Evolutionary conservation across 163 green algal genomes (phyloP), one percentile per base, ranked within the genome.

Genomic region (Chlamydomonas reinhardtii): DNA sequence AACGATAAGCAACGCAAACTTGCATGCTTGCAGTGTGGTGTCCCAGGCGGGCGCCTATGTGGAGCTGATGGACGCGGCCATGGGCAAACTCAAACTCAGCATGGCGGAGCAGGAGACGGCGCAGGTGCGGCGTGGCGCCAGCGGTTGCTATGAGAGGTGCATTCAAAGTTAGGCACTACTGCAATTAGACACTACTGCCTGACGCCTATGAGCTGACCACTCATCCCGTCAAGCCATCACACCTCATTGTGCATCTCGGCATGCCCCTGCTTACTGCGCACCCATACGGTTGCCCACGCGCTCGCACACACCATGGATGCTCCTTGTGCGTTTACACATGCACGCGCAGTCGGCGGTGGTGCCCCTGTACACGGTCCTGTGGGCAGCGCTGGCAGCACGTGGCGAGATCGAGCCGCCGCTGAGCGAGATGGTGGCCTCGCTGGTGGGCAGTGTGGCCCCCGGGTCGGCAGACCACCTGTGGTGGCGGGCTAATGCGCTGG

Each of bases 311-410:
- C n/a, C n/a, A n/a, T n/a, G n/a, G n/a, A n/a, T n/a, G n/a, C n/a
- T n/a, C n/a, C n/a, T n/a, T n/a, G n/a, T n/a, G n/a, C n/a, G n/a
- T n/a, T n/a, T n/a, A 56, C 48, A 17, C 14, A 48, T 8, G 39
- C 39, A 5, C 37, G 3, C 52, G 0, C 76, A 84, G 76, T 74
- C 76, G 25, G 76, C 76, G 4, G 76, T 84, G 39, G 64, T 66
- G 29, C 76, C 76, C 2, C 76, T 84, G 8, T 84, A 84, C 43
- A 85, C 77, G 77, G n/a, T 76, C 31, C 48, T 85, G 77, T 85
- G 77, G 77, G 48, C 66, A 4, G 77, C 65, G 27, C 39, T 85
- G 43, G 66, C 66, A 0, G 43, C 77, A 19, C 65, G 48, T 68
- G 77, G 77, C 25, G 77, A 85, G 43, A 43, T 85, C n/a, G 77